Conservation (phyloP, 257 asterid genomes). For the Ballota nigra region DNA sequence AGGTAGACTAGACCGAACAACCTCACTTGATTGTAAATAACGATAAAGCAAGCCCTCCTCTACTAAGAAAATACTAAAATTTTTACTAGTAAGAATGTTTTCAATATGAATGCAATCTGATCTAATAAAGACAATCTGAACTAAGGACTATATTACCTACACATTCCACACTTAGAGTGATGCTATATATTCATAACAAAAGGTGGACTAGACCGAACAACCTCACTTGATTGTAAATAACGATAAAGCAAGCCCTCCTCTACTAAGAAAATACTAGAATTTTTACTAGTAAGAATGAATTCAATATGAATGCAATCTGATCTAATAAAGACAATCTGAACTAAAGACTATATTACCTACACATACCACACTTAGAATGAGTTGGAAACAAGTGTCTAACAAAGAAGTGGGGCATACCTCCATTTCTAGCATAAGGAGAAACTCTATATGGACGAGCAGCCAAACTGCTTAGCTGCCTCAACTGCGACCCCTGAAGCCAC, state of each 20-base stretch:
- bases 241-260: neutral
- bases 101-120: neutral
- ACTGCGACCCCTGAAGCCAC: constrained; percentile 45
- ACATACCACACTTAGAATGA: neutral
- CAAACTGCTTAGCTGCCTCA: constrained; percentile 58
- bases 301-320: neutral
- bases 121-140: neutral
- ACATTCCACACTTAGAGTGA: neutral
- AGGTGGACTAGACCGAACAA: too few relatives aligned
- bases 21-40: neutral
- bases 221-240: neutral
- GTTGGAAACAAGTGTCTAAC: constrained; percentile 3
- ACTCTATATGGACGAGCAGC: constrained; percentile 41
- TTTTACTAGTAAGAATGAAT: neutral
- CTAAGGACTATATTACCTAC: neutral
- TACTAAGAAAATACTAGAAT: neutral
- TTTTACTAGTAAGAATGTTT: neutral
- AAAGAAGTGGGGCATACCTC: constrained; percentile 34
- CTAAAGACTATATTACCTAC: neutral
- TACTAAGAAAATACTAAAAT: neutral
- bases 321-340: neutral
- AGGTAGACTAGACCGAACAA: too few relatives aligned
- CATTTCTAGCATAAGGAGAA: constrained; percentile 39
- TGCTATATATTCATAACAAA: too few relatives aligned
- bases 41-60: neutral